Percentiles rank a stretch among this genome's conserved stretches.
Conservation (phyloP, 257 asterid species). For the Ehretia macrophylla region DNA sequence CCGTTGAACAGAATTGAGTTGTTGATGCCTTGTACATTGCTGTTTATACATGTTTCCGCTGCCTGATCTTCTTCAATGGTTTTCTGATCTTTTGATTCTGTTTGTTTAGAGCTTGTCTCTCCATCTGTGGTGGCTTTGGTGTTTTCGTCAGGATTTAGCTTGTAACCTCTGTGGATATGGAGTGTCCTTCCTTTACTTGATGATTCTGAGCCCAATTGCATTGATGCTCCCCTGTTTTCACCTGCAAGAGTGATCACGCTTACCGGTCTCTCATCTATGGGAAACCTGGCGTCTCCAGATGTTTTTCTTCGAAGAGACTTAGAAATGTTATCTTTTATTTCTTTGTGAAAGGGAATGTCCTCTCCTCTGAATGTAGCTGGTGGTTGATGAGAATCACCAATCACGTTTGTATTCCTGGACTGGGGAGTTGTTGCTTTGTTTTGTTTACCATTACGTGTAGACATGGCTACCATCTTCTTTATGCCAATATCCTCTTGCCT, state of each 20-base stretch:
- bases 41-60: constrained; percentile 51
- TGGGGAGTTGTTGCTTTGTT: constrained; percentile 20
- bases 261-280: constrained; percentile 33
- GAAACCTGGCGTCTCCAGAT: constrained; percentile 23
- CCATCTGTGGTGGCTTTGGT: constrained; percentile 42
- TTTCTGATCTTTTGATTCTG: constrained; percentile 21
- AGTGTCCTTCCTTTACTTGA: constrained; percentile 34
- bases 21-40: constrained; percentile 73
- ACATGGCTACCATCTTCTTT: constrained; percentile 22
- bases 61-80: constrained; percentile 24
- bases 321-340: constrained; percentile 37
- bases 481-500: constrained; percentile 13
- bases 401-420: constrained; percentile 17
- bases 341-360: constrained; percentile 31
- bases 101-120: constrained; percentile 34
- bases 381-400: constrained; percentile 13
- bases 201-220: constrained; percentile 64
- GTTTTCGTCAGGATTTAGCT: constrained; percentile 40
- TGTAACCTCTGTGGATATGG: constrained; percentile 72
- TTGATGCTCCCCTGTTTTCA: constrained; percentile 82
- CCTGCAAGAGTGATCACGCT: constrained; percentile 85
- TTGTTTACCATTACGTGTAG: constrained; percentile 23
- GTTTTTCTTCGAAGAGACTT: constrained; percentile 29
- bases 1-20: constrained; percentile 67
- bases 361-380: constrained; percentile 30